These are phyloP conservation scores for Lactifluus piperatus DNA, from an alignment of 768 basidiomycete species.

Conservation along the genomic window DNA sequence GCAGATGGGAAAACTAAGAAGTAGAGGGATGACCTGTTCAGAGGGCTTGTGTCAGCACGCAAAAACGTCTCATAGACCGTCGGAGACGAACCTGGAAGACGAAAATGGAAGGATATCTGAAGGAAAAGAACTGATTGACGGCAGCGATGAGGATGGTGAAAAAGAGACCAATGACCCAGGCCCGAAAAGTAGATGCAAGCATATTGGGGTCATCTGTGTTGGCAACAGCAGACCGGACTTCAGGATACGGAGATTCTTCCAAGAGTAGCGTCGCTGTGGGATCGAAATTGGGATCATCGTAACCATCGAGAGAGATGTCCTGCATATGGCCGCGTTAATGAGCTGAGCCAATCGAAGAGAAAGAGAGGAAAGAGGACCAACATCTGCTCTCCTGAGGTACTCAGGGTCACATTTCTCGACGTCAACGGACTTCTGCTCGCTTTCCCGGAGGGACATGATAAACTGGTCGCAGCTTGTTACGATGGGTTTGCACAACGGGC, in stretches of 20 bases:
- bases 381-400: too few relatives aligned
- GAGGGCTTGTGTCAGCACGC: not conserved
- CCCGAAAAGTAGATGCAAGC: slow-evolving; percentile 29
- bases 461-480: too few relatives aligned
- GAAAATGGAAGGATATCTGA: slow-evolving; percentile 46
- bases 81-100: slow-evolving; percentile 7
- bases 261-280: slow-evolving; percentile 5
- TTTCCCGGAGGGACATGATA: too few relatives aligned
- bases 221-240: slow-evolving; percentile 42
- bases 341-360: too few relatives aligned
- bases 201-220: slow-evolving; percentile 39
- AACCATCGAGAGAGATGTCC: not conserved
- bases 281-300: slow-evolving; percentile 21
- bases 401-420: too few relatives aligned
- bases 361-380: too few relatives aligned
- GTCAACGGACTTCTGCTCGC: too few relatives aligned
- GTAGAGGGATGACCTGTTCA: slow-evolving; percentile 46
- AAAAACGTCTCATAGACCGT: too few relatives aligned
- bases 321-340: not conserved
- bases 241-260: slow-evolving; percentile 46
- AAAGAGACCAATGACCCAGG: slow-evolving; percentile 31
- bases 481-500: too few relatives aligned
- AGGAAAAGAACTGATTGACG: slow-evolving; percentile 71
- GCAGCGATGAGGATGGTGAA: slow-evolving; percentile 57
- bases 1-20: slow-evolving; percentile 60